phyloP scores from a whole-genome alignment of 2,329 filamentous ascomycete species.

The Colletotrichum camelliae region DNA sequence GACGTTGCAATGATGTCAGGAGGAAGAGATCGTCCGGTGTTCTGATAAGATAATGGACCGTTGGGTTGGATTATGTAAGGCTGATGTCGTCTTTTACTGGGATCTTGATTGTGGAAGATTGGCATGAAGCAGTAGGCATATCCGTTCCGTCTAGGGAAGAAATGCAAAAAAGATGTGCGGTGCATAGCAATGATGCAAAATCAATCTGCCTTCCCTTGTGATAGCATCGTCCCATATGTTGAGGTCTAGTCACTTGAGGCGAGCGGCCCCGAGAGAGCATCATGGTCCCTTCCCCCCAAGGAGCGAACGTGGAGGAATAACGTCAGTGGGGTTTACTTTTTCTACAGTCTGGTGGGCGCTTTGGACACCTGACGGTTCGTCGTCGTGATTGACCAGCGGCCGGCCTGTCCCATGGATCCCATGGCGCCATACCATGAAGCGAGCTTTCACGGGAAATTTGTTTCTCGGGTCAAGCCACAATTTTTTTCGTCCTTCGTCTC shows the following conservation, averaged over 20 bases:
- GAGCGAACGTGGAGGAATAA: not conserved
- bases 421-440: not conserved
- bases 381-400: not conserved
- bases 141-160: not conserved
- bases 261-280: not conserved
- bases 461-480: not conserved
- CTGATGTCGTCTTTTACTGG: not conserved
- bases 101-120: not conserved
- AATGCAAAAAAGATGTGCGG: not conserved
- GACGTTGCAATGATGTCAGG: not conserved
- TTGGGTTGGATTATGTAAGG: not conserved
- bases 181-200: conserved; percentile 6
- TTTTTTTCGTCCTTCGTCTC: not conserved
- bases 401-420: not conserved
- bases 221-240: not conserved
- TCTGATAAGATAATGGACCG: not conserved
- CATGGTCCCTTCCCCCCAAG: not conserved
- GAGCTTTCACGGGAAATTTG: not conserved
- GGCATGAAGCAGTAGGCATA: not conserved
- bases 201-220: not conserved
- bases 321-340: conserved; percentile 8
- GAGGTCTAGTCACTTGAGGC: not conserved
- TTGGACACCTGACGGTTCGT: not conserved
- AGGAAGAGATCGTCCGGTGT: not conserved
- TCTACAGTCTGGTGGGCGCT: not conserved